phyloP scores from a whole-genome alignment of 1,139 yeast species.

The Candida albicans region DNA sequence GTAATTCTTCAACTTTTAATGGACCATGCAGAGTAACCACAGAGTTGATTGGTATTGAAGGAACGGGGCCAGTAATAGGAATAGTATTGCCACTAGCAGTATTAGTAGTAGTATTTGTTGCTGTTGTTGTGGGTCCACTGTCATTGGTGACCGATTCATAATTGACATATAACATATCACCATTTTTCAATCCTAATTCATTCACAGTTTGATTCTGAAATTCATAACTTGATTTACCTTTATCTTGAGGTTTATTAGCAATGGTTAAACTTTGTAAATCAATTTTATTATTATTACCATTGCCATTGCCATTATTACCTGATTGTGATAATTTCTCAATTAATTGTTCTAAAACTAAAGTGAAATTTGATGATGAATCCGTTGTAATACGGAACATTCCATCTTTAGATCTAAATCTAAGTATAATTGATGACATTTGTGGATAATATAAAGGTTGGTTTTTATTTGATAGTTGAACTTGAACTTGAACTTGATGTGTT shows the following conservation, averaged over 20 bases:
- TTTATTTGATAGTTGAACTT: not conserved
- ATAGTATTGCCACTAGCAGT: no score
- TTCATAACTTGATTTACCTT: constrained; percentile 45
- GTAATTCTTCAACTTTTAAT: constrained; percentile 38
- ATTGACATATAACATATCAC: constrained; percentile 73
- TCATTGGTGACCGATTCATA: constrained; percentile 31
- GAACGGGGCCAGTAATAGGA: constrained; percentile 7
- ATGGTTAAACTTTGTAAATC: constrained; percentile 37
- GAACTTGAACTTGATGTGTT: no score
- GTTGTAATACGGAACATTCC: constrained; percentile 75
- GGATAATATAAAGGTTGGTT: not conserved
- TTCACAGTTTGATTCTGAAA: constrained; percentile 25
- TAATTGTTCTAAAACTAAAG: constrained; percentile 47
- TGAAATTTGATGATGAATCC: constrained; percentile 49
- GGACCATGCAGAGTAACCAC: constrained; percentile 16
- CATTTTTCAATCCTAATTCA: constrained; percentile 66
- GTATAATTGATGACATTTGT: constrained; percentile 12
- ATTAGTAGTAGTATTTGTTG: constrained; percentile 10
- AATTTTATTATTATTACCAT: constrained; percentile 21
- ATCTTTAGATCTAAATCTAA: constrained; percentile 80
- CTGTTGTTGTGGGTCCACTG: constrained; percentile 3
- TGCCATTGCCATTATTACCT: no score
- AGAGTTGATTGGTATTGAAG: constrained; percentile 11
- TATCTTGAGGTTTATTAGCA: constrained; percentile 48
- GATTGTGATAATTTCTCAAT: constrained; percentile 28